phyloP scores from a whole-genome alignment of 257 asterid species.

The Plantago elongata region DNA sequence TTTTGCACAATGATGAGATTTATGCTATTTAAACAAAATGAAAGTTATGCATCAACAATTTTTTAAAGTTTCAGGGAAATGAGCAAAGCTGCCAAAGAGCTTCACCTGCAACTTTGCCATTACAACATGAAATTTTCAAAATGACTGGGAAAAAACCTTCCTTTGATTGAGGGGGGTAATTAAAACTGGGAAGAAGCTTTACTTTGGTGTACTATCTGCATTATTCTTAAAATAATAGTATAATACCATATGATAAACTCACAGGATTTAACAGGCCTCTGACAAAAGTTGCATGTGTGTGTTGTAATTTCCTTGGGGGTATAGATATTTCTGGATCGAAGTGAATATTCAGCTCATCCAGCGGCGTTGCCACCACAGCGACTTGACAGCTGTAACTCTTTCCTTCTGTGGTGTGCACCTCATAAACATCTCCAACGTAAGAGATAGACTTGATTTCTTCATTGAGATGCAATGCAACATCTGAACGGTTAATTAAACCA shows the following conservation, averaged over 20 bases:
- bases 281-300: constrained; percentile 83
- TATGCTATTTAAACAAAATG: no score
- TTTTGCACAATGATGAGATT: no score
- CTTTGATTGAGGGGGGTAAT: no score
- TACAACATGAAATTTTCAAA: no score
- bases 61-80: no score
- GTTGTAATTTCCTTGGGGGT: constrained; percentile 86
- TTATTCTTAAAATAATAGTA: no score
- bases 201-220: no score
- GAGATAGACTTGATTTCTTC: constrained; percentile 83
- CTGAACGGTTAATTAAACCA: constrained; percentile 62
- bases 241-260: constrained; percentile 31
- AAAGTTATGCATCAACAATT: no score
- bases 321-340: constrained; percentile 66
- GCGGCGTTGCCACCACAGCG: constrained; percentile 87
- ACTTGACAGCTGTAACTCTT: constrained; percentile 63
- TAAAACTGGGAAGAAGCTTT: no score
- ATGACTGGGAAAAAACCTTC: no score
- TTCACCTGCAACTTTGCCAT: no score
- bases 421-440: constrained; percentile 50
- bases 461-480: constrained; percentile 61
- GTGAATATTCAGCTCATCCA: constrained; percentile 72
- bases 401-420: constrained; percentile 76
- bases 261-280: constrained; percentile 89
- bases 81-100: no score